These are phyloP conservation scores for Colletotrichum melonis DNA, from an alignment of 2,329 filamentous ascomycete species.

Conservation along the genomic window DNA sequence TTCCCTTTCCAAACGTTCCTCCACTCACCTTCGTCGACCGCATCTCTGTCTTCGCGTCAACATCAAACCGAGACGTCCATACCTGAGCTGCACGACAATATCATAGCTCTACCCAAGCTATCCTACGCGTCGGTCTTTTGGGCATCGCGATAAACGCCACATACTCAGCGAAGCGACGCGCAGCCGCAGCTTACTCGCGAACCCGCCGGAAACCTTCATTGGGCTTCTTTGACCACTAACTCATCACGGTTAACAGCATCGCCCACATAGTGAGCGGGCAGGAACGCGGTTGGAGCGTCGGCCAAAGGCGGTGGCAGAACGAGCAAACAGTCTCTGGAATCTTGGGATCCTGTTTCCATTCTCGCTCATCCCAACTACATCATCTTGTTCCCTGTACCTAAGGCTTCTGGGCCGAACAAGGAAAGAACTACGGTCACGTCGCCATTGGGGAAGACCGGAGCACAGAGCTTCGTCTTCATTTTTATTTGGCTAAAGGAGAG, in stretches of 20 bases:
- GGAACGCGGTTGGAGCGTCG: slow-evolving; percentile 14
- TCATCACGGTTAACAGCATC: slow-evolving; percentile 21
- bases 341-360: slow-evolving; percentile 35
- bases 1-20: slow-evolving; percentile 29
- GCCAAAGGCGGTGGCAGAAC: slow-evolving; percentile 28
- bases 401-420: slow-evolving; percentile 35
- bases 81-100: slow-evolving; percentile 4
- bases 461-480: slow-evolving; percentile 74
- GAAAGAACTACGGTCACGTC: slow-evolving; percentile 19
- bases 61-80: slow-evolving; percentile 1
- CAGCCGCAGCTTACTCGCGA: neutral
- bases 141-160: neutral
- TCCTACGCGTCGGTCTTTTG: slow-evolving; percentile 8
- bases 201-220: slow-evolving; percentile 17
- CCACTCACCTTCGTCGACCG: slow-evolving; percentile 5
- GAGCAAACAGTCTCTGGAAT: slow-evolving; percentile 33
- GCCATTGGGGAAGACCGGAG: slow-evolving; percentile 52
- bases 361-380: slow-evolving; percentile 30
- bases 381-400: slow-evolving; percentile 37
- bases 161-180: slow-evolving; percentile 15
- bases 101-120: neutral
- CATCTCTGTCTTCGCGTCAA: slow-evolving; percentile 28
- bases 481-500: slow-evolving; percentile 43
- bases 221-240: slow-evolving; percentile 16
- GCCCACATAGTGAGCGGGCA: slow-evolving; percentile 13